phyloP scores from a whole-genome alignment of 768 basidiomycete genomes.

The Auricularia heimuer region DNA sequence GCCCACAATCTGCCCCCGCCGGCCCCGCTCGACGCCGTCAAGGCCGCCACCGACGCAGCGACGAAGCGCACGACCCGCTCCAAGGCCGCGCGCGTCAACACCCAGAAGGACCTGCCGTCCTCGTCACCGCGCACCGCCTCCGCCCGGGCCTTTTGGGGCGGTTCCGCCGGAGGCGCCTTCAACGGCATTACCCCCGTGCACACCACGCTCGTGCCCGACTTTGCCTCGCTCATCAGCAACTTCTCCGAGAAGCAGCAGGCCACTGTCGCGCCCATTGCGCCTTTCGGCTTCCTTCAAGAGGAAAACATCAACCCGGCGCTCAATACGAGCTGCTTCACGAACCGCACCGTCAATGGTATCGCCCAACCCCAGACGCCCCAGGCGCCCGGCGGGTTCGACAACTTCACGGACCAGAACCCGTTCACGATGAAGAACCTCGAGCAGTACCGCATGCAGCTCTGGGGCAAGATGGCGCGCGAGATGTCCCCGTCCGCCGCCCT shows the following conservation, averaged over 20 bases:
- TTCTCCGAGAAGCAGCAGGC: conserved; percentile 8
- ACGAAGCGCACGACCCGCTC: conserved; percentile 10
- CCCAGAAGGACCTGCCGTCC: conserved; percentile 61
- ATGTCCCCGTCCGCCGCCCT: conserved; percentile 24
- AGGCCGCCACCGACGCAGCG: conserved; percentile 26
- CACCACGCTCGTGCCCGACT: conserved; percentile 70
- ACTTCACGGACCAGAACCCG: conserved; percentile 68
- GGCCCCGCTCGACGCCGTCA: conserved; percentile 27
- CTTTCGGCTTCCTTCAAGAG: conserved; percentile 41
- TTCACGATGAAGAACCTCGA: conserved; percentile 86
- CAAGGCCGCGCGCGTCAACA: conserved; percentile 51
- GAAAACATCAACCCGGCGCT: conserved; percentile 75
- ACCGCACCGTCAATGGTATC: background rate
- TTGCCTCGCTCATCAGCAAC: conserved; percentile 24
- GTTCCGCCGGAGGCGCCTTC: conserved; percentile 38
- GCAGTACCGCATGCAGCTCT: conserved; percentile 82
- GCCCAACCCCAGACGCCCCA: conserved; percentile 2
- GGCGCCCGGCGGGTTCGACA: conserved; percentile 34
- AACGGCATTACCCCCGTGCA: conserved; percentile 75
- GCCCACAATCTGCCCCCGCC: conserved; percentile 35
- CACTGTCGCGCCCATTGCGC: conserved; percentile 10
- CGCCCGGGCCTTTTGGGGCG: conserved; percentile 72
- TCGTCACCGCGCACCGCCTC: conserved; percentile 44
- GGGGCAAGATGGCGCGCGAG: conserved; percentile 82
- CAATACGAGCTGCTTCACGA: conserved; percentile 25